These are phyloP conservation scores for Bipolaris gigantea DNA, from an alignment of 2,329 filamentous ascomycete species.

Conservation along the genomic window DNA sequence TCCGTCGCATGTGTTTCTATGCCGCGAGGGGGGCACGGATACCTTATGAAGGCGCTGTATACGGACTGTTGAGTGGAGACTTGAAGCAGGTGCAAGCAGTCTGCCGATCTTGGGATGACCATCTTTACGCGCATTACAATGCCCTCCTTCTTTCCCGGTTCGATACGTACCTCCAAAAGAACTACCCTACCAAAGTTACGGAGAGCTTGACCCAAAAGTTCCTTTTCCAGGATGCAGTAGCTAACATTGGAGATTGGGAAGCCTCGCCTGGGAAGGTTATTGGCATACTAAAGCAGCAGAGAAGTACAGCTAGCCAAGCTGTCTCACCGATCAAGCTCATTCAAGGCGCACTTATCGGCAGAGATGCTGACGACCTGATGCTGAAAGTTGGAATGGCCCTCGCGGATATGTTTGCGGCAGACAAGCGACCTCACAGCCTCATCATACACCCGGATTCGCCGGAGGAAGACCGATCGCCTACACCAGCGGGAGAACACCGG, in stretches of 20 bases:
- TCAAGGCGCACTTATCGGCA: conserved; percentile 73
- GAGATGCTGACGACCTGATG: conserved; percentile 53
- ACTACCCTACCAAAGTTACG: conserved; percentile 55
- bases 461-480: conserved; percentile 20
- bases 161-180: conserved; percentile 66
- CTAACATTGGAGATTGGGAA: conserved; percentile 61
- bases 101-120: conserved; percentile 81
- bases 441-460: conserved; percentile 37
- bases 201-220: conserved; percentile 62
- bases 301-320: conserved; percentile 61
- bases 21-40: conserved; percentile 70
- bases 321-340: conserved; percentile 70
- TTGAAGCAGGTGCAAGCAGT: conserved; percentile 74
- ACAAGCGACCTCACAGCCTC: conserved; percentile 32
- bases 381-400: conserved; percentile 50
- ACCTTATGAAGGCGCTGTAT: conserved; percentile 85
- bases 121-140: conserved; percentile 85
- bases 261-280: conserved; percentile 61
- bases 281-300: conserved; percentile 59
- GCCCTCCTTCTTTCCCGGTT: conserved; percentile 80
- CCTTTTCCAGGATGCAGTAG: conserved; percentile 65
- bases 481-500: conserved; percentile 22
- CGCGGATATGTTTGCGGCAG: conserved; percentile 41
- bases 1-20: conserved; percentile 76
- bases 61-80: conserved; percentile 86